phyloP scores from a whole-genome alignment of 2,329 filamentous ascomycete genomes.

The Aspergillus proliferans region DNA sequence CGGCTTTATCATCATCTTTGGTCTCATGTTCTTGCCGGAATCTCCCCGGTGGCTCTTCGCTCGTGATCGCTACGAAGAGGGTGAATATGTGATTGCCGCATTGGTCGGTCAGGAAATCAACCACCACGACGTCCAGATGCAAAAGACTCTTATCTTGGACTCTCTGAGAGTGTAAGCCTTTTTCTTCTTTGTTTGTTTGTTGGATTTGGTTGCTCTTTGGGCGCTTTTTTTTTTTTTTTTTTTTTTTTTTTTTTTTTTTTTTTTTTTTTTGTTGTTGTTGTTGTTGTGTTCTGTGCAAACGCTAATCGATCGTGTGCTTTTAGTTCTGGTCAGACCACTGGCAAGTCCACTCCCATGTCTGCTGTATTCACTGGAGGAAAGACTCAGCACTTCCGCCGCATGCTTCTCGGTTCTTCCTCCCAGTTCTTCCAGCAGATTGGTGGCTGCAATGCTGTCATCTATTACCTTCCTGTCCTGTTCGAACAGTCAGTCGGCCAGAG shows the following conservation, averaged over 20 bases:
- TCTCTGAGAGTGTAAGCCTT: neutral
- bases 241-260: slow-evolving; percentile 55
- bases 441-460: slow-evolving; percentile 42
- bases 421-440: slow-evolving; percentile 40
- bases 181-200: slow-evolving; percentile 53
- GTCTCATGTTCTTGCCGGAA: slow-evolving; percentile 32
- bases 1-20: slow-evolving; percentile 25
- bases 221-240: slow-evolving; percentile 50
- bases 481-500: slow-evolving; percentile 9
- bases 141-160: neutral
- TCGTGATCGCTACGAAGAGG: slow-evolving; percentile 36
- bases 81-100: slow-evolving; percentile 40
- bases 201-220: slow-evolving; percentile 34
- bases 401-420: slow-evolving; percentile 22
- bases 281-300: slow-evolving; percentile 30
- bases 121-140: slow-evolving; percentile 50
- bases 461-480: slow-evolving; percentile 41
- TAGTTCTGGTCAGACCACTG: slow-evolving; percentile 5
- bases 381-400: slow-evolving; percentile 24
- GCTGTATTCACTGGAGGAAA: slow-evolving; percentile 15
- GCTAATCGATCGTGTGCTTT: neutral
- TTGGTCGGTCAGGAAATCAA: slow-evolving; percentile 41
- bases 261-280: slow-evolving; percentile 48
- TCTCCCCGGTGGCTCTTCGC: slow-evolving; percentile 24
- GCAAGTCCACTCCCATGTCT: slow-evolving; percentile 48